Percentiles rank a stretch among this genome's conserved stretches.
Conservation (phyloP, 1,284 basidiomycete genomes). For the Ceratobasidium theobromae region DNA sequence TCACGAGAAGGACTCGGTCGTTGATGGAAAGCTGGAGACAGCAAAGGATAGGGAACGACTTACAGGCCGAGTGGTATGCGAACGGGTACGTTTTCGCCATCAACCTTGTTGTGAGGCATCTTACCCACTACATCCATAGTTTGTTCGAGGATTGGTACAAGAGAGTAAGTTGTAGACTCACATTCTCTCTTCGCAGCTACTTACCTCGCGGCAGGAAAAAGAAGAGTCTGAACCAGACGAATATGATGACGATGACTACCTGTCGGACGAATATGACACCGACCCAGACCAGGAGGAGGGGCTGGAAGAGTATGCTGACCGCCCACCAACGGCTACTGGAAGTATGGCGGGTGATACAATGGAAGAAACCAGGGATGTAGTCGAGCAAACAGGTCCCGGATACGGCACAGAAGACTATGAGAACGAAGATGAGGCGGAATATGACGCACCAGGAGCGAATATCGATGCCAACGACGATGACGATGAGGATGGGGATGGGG, state of each 20-base stretch:
- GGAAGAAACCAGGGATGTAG: no score
- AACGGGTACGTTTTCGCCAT: slow-evolving; percentile 1
- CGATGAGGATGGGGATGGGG: not conserved
- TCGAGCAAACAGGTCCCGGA: no score
- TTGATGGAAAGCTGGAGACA: slow-evolving; percentile 26
- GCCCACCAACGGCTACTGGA: slow-evolving; percentile 5
- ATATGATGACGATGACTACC: slow-evolving; percentile 12
- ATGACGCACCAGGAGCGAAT: not conserved
- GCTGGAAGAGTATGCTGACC: slow-evolving; percentile 15
- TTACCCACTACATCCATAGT: not conserved
- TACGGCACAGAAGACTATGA: no score
- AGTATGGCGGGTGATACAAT: not conserved
- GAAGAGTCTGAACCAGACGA: not conserved
- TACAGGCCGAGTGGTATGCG: slow-evolving; percentile 26
- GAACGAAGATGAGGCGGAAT: not conserved
- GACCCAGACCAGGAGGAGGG: not conserved
- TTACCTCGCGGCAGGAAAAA: not conserved
- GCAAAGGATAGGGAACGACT: slow-evolving; percentile 3
- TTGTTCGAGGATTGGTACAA: slow-evolving; percentile 24
- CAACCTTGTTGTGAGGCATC: not conserved
- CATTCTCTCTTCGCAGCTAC: not conserved
- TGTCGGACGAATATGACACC: slow-evolving; percentile 1
- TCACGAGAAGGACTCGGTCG: slow-evolving; percentile 10
- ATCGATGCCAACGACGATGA: not conserved
- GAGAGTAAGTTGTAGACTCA: not conserved